These are phyloP conservation scores for Talaromyces atroroseus DNA, from an alignment of 2,329 filamentous ascomycete genomes.

Conservation along the genomic window DNA sequence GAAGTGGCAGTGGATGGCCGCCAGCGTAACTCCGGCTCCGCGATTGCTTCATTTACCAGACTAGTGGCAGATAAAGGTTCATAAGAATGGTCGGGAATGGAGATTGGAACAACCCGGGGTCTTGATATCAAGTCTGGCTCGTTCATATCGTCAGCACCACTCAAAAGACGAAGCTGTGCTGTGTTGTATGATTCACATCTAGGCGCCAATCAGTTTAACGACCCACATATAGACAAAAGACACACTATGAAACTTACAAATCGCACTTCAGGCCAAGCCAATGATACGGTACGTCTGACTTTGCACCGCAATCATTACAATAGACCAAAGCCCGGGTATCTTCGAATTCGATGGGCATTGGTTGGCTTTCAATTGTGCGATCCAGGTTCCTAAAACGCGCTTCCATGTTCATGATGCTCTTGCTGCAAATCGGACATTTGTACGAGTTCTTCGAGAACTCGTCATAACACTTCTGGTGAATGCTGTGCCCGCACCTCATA, in stretches of 20 bases:
- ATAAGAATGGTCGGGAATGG: constrained; percentile 10
- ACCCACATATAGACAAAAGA: neutral
- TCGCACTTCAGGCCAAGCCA: constrained; percentile 91
- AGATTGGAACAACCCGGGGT: constrained; percentile 25
- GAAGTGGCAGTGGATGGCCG: constrained; percentile 10
- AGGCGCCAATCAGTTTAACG: constrained; percentile 12
- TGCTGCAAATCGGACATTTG: constrained; percentile 94
- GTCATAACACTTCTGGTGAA: constrained; percentile 84
- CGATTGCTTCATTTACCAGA: constrained; percentile 9
- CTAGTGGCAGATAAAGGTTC: constrained; percentile 12
- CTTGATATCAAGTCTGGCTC: constrained; percentile 19
- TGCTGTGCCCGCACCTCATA: constrained; percentile 92
- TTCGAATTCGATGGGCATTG: constrained; percentile 80
- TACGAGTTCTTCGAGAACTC: constrained; percentile 86
- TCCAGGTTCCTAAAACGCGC: constrained; percentile 88
- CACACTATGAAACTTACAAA: constrained; percentile 33
- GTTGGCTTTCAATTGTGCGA: constrained; percentile 77
- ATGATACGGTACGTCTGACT: constrained; percentile 81
- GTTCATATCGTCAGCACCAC: constrained; percentile 25
- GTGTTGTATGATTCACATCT: constrained; percentile 46
- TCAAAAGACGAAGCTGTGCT: constrained; percentile 36
- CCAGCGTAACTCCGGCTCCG: constrained; percentile 2
- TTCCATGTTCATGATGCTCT: constrained; percentile 97
- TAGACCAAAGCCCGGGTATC: constrained; percentile 76
- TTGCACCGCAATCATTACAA: constrained; percentile 91